phyloP scores from a whole-genome alignment of 2,329 filamentous ascomycete genomes.

The Chalara sp. region DNA sequence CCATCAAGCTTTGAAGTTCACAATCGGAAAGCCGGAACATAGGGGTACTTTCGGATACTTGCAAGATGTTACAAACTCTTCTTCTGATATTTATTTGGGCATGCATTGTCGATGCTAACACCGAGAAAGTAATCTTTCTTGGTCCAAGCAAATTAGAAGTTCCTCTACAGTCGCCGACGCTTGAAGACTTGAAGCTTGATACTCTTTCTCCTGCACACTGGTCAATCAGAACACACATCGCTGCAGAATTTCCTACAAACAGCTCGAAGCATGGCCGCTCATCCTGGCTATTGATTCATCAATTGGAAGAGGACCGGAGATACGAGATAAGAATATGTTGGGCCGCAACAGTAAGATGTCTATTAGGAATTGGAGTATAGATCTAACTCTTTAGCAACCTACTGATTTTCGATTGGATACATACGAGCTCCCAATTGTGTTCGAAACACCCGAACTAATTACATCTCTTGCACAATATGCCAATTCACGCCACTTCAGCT shows the following conservation, averaged over 20 bases:
- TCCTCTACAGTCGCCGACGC: constrained; percentile 45
- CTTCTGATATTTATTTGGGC: too few relatives aligned
- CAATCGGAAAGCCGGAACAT: too few relatives aligned
- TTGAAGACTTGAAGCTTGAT: constrained; percentile 57
- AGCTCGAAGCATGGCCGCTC: constrained; percentile 48
- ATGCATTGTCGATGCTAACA: constrained; percentile 52
- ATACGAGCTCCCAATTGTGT: constrained; percentile 53
- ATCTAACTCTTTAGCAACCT: constrained; percentile 59
- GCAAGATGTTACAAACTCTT: too few relatives aligned
- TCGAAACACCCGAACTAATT: constrained; percentile 55
- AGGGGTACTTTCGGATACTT: too few relatives aligned
- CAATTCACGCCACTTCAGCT: neutral
- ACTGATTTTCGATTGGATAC: constrained; percentile 69
- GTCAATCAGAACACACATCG: constrained; percentile 56
- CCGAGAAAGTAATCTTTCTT: constrained; percentile 86
- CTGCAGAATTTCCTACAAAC: constrained; percentile 59
- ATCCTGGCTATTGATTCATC: constrained; percentile 74
- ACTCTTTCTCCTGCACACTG: constrained; percentile 52
- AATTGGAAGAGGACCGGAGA: constrained; percentile 61
- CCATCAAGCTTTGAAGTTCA: too few relatives aligned
- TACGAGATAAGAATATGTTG: constrained; percentile 94
- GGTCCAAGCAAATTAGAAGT: constrained; percentile 55
- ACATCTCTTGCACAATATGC: constrained; percentile 55
- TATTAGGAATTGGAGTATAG: neutral
- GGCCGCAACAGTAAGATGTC: constrained; percentile 74